These are phyloP conservation scores for Lactifluus volemus DNA, from an alignment of 768 basidiomycete genomes.

Conservation along the genomic window DNA sequence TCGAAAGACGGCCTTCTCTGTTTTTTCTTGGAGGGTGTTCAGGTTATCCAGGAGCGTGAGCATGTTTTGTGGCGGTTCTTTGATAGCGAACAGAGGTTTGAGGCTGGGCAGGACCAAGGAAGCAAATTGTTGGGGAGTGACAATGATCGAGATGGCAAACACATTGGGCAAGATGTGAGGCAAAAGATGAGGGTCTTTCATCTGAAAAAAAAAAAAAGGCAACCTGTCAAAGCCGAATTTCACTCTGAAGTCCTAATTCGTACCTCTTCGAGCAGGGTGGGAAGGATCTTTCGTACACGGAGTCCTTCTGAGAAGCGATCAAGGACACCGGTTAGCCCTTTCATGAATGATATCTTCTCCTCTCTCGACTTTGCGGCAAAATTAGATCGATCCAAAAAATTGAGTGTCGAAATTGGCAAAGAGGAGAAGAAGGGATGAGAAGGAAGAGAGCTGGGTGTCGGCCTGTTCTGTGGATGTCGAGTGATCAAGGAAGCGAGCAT, in stretches of 20 bases:
- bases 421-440: slow-evolving; percentile 91
- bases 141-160: slow-evolving; percentile 73
- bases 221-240: not conserved
- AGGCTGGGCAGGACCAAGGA: slow-evolving; percentile 74
- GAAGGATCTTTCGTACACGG: slow-evolving; percentile 80
- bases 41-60: slow-evolving; percentile 88
- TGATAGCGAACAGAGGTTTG: slow-evolving; percentile 81
- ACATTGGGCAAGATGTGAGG: slow-evolving; percentile 96
- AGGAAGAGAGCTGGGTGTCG: slow-evolving; percentile 72
- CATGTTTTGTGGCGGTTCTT: slow-evolving; percentile 98
- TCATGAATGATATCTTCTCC: slow-evolving; percentile 95
- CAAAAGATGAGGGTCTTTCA: slow-evolving; percentile 89
- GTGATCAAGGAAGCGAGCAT: slow-evolving; percentile 77
- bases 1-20: slow-evolving; percentile 74
- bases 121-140: slow-evolving; percentile 77
- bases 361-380: slow-evolving; percentile 91
- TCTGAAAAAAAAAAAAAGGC: slow-evolving; percentile 33
- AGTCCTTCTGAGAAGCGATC: slow-evolving; percentile 83
- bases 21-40: slow-evolving; percentile 79
- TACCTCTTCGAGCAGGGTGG: slow-evolving; percentile 90
- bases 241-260: slow-evolving; percentile 8
- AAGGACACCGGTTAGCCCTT: slow-evolving; percentile 74
- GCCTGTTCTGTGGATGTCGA: slow-evolving; percentile 60
- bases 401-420: slow-evolving; percentile 89
- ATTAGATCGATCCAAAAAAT: slow-evolving; percentile 91